These are phyloP conservation scores for Hygrocybe punicea DNA, from an alignment of 768 basidiomycete genomes.

Conservation along the genomic window DNA sequence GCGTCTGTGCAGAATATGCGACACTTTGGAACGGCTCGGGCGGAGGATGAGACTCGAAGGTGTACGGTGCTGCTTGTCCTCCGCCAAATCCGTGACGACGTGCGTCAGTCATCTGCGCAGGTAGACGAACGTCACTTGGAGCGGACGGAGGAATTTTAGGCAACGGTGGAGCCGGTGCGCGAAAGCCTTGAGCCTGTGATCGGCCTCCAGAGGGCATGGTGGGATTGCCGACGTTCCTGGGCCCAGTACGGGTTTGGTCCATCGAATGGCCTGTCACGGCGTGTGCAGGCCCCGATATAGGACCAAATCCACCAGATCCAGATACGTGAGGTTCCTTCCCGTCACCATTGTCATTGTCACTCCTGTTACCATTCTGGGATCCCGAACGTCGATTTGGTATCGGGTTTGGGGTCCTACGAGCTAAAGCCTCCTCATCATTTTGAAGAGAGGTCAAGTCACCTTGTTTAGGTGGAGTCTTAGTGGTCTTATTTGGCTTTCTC, in stretches of 20 bases:
- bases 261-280: conserved; percentile 19
- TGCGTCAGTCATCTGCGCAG: neutral
- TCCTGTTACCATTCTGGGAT: neutral
- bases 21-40: neutral
- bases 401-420: neutral
- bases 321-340: conserved; percentile 28
- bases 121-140: neutral
- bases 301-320: conserved; percentile 29
- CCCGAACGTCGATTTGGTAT: neutral
- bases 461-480: conserved; percentile 10
- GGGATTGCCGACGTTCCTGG: conserved; percentile 26
- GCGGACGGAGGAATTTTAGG: neutral
- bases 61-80: neutral
- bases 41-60: neutral
- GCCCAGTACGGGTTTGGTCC: conserved; percentile 28
- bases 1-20: neutral
- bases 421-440: neutral
- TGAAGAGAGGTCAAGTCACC: conserved; percentile 5
- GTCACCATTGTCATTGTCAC: conserved; percentile 8
- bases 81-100: neutral
- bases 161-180: neutral
- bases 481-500: conserved; percentile 11
- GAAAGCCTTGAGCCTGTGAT: neutral
- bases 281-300: conserved; percentile 24
- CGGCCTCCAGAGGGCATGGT: neutral